A percentile compares a stretch with the other conserved stretches of the same genome.
Evolutionary conservation across 441 rosid species (phyloP).

Genomic region (Euphorbia celastroides): DNA sequence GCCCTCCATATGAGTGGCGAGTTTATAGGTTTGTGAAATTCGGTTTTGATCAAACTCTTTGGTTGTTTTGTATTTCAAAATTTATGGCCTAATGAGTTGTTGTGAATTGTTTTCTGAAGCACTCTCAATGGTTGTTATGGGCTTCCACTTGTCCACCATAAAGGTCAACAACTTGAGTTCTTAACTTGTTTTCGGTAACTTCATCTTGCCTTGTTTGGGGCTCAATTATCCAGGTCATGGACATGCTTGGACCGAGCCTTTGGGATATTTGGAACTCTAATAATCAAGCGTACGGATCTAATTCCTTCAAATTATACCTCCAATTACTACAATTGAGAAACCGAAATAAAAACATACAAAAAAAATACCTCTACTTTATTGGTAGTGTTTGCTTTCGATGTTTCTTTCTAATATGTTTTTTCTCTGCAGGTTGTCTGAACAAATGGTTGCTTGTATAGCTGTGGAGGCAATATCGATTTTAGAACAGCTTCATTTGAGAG

Average conservation of each 20-base stretch:
- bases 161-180: slow-evolving; percentile 41
- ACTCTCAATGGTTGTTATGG: slow-evolving; percentile 73
- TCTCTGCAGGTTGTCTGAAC: slow-evolving; percentile 48
- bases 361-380: background rate
- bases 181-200: background rate
- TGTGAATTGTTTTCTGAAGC: slow-evolving; percentile 26
- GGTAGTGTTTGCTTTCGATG: background rate
- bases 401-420: background rate
- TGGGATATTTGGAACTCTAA: slow-evolving; percentile 81
- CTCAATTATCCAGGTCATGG: slow-evolving; percentile 59
- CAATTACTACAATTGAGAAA: background rate
- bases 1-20: slow-evolving; percentile 79
- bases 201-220: slow-evolving; percentile 2
- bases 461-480: slow-evolving; percentile 75
- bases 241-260: slow-evolving; percentile 72
- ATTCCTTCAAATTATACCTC: background rate
- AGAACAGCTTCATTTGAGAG: slow-evolving; percentile 63
- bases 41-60: no score
- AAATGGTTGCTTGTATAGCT: slow-evolving; percentile 84
- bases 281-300: slow-evolving; percentile 39
- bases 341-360: background rate
- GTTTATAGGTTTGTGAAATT: slow-evolving; percentile 48
- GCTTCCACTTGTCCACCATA: slow-evolving; percentile 61
- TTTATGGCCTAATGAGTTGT: background rate
- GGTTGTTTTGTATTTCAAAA: background rate